Percentiles rank a stretch among this genome's conserved stretches.
phyloP scores from a whole-genome alignment of 2,329 filamentous ascomycete species.

The Hawksworthiomyces lignivorus region DNA sequence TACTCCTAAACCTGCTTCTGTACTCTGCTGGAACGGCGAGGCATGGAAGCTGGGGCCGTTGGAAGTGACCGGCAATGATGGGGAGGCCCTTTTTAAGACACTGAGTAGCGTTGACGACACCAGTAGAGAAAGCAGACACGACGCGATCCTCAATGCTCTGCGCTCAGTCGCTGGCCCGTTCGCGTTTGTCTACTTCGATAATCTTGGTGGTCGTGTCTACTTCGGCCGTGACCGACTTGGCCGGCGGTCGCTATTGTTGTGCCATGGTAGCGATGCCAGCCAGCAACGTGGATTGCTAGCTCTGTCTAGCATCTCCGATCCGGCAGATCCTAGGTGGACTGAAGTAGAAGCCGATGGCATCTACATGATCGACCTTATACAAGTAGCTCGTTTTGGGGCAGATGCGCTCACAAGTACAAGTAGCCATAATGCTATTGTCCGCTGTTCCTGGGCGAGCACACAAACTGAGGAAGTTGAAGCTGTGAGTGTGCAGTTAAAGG shows the following conservation, averaged over 20 bases:
- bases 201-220: conserved; percentile 52
- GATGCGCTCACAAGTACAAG: too few species aligned
- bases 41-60: conserved; percentile 67
- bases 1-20: conserved; percentile 51
- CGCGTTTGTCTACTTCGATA: conserved; percentile 79
- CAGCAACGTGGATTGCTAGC: conserved; percentile 35
- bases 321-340: conserved; percentile 45
- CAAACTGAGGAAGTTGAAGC: too few species aligned
- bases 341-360: conserved; percentile 84
- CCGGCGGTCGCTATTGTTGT: conserved; percentile 68
- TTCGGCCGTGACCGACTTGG: conserved; percentile 85
- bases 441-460: conserved; percentile 28
- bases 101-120: conserved; percentile 33
- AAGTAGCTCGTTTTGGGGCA: neutral
- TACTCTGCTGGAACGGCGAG: conserved; percentile 96
- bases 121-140: conserved; percentile 5
- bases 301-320: conserved; percentile 65
- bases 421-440: too few species aligned
- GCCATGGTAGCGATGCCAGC: conserved; percentile 26
- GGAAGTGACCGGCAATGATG: conserved; percentile 68
- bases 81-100: conserved; percentile 56
- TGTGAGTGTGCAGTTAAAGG: too few species aligned
- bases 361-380: conserved; percentile 55
- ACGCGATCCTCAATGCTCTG: conserved; percentile 37
- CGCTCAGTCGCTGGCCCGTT: conserved; percentile 71